These are phyloP conservation scores for Pugionium cornutum DNA, from an alignment of 345 rosid species.

Conservation along the genomic window DNA sequence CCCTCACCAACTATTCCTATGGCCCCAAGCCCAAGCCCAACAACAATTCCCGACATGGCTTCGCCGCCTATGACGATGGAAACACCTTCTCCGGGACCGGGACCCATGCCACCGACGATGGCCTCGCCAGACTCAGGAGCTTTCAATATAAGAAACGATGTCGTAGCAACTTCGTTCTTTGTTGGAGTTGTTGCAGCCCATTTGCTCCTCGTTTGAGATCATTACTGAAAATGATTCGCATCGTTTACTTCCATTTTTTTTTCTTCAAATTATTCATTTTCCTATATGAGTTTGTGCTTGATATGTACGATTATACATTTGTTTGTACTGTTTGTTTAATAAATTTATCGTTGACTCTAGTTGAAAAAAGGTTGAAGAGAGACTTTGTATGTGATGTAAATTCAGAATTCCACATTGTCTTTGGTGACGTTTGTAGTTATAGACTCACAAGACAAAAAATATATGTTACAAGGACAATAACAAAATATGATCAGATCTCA, in stretches of 20 bases:
- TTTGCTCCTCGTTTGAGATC: constrained; percentile 34
- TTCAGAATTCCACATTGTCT: neutral
- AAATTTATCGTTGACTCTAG: constrained; percentile 29
- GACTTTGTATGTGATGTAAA: constrained; percentile 28
- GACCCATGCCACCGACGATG: constrained; percentile 30
- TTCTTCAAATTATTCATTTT: constrained; percentile 9
- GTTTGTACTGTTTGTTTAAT: constrained; percentile 22
- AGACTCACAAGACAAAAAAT: neutral
- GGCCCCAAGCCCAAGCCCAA: constrained; percentile 18
- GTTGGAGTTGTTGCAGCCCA: constrained; percentile 33
- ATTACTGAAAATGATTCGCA: constrained; percentile 13
- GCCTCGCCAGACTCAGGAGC: constrained; percentile 36
- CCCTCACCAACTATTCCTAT: constrained; percentile 1
- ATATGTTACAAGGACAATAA: neutral
- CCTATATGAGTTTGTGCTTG: constrained; percentile 30
- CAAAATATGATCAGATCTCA: neutral
- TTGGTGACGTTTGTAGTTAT: too few species aligned
- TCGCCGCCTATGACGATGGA: constrained; percentile 39
- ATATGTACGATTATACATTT: constrained; percentile 39
- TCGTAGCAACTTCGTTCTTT: constrained; percentile 19
- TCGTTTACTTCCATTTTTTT: constrained; percentile 11
- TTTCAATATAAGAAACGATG: constrained; percentile 26
- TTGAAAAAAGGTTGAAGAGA: neutral
- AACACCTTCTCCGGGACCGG: constrained; percentile 35
- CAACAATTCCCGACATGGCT: constrained; percentile 21